Evolutionary conservation across 2,329 filamentous ascomycete species (phyloP).

Genomic region (Penicillium sp.): DNA sequence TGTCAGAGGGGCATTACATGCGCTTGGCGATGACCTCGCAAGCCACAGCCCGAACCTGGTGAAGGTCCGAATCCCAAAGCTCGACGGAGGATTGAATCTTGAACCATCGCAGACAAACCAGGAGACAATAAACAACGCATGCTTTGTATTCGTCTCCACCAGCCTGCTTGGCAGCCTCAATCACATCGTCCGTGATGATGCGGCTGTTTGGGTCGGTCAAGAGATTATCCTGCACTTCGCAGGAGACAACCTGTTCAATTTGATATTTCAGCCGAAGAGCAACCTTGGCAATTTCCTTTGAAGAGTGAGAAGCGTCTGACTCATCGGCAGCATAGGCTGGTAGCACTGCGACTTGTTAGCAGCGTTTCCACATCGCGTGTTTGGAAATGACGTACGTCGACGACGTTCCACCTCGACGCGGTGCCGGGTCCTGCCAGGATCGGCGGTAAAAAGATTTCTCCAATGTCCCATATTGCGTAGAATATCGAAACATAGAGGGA

Average conservation of each 20-base stretch:
- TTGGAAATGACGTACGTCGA: conserved; percentile 40
- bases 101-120: conserved; percentile 76
- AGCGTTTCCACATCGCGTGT: conserved; percentile 4
- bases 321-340: conserved; percentile 42
- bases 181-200: conserved; percentile 76
- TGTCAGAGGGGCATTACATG: conserved; percentile 39
- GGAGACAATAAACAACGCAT: conserved; percentile 80
- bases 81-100: conserved; percentile 74
- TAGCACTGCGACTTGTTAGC: conserved; percentile 40
- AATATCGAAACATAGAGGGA: neutral
- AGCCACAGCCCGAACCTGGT: conserved; percentile 73
- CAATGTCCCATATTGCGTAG: conserved; percentile 39
- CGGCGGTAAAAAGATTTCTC: conserved; percentile 35
- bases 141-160: conserved; percentile 71
- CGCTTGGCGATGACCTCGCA: conserved; percentile 91
- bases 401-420: conserved; percentile 41
- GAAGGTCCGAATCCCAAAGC: conserved; percentile 88
- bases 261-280: conserved; percentile 88
- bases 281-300: conserved; percentile 81
- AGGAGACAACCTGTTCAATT: conserved; percentile 84
- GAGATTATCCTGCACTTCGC: conserved; percentile 75
- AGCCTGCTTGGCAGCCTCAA: conserved; percentile 77
- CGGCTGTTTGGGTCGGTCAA: conserved; percentile 80
- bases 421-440: conserved; percentile 30
- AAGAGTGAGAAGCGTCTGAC: conserved; percentile 64